Base-by-base conservation (phyloP, 208 protist species). In the Wallacemonas sp. region DNA sequence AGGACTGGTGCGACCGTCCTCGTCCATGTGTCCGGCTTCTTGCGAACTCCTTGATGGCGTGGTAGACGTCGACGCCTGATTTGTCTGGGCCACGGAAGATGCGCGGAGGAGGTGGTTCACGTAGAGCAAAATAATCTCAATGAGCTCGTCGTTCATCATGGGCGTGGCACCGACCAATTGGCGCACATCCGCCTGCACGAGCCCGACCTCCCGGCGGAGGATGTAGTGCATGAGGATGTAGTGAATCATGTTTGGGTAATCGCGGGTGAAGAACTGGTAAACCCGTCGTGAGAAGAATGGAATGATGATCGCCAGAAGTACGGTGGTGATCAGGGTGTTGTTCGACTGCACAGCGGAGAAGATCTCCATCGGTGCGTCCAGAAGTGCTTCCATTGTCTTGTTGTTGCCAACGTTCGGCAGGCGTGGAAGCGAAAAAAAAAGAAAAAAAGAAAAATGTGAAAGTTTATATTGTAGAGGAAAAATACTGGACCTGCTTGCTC, bases 301-400 rank as follows among this genome's bases (percentile, higher is more conserved):
- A 3, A 84, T 25, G 33, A 87, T 25, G 16, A 72, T 52, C 0
- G 70, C 79, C 20, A 91, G 68, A 14, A 86, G 36, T 18, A 87
- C 18, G 1, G 63, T 59, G 12, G 52, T 59, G 16, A 71, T 33
- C 25, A 84, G 14, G 1, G 67, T 45, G 66, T 64, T 80, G 18
- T 62, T 61, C 5, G 55, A 67, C 11, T 70, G 33, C 12, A 73
- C 39, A 11, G 39, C 45, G 18, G 50, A 77, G 2, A 38, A 39
- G 12, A 52, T 46, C 32, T 26, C 32, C 31, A 26, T 44, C 45
- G 42, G 61, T 7, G 32, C 31, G 3, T 44, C 42, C 25, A 50
- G 41, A 44, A 54, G 41, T 8, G 22, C 32, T 8, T 59, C 57
- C 39, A 49, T 49, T 41, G 10, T 41, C 36, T 41, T 41, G 10